Percentiles rank a stretch among this genome's conserved stretches.
Evolutionary conservation across 495 filamentous ascomycete genomes (phyloP).

Genomic region (Neurospora tetraspora): DNA sequence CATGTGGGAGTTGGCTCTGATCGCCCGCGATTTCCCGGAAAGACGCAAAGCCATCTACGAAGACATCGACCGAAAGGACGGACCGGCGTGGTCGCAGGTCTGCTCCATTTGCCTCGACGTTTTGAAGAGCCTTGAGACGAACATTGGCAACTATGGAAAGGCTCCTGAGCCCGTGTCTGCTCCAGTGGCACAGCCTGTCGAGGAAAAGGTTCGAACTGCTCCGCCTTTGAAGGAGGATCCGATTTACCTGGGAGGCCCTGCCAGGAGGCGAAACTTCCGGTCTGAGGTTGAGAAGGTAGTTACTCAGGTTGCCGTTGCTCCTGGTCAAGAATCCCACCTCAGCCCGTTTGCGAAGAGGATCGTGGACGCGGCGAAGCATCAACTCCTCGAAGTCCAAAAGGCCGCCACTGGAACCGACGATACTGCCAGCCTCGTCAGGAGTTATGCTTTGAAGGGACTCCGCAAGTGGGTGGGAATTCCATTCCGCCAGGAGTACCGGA

Average conservation of each 20-base stretch:
- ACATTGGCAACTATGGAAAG: conserved; percentile 50
- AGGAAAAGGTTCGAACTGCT: conserved; percentile 20
- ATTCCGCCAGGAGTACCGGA: conserved; percentile 61
- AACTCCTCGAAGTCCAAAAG: conserved; percentile 36
- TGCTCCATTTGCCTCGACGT: conserved; percentile 52
- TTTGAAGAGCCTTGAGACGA: conserved; percentile 54
- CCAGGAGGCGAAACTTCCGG: conserved; percentile 32
- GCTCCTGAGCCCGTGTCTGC: conserved; percentile 28
- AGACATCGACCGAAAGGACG: conserved; percentile 76
- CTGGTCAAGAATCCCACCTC: conserved; percentile 43
- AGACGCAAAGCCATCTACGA: conserved; percentile 76
- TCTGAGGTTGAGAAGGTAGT: conserved; percentile 43
- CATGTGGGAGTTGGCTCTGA: conserved; percentile 81
- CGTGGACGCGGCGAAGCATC: conserved; percentile 22
- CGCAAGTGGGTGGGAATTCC: conserved; percentile 50
- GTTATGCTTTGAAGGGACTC: conserved; percentile 26
- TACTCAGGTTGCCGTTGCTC: conserved; percentile 44
- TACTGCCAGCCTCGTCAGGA: conserved; percentile 26
- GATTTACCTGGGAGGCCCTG: conserved; percentile 43
- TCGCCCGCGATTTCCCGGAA: conserved; percentile 59
- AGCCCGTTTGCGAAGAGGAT: conserved; percentile 31
- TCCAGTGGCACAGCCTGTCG: conserved; percentile 17
- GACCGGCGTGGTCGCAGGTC: conserved; percentile 74
- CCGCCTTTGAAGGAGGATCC: conserved; percentile 48
- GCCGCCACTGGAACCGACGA: conserved; percentile 31